These are phyloP conservation scores for Xylaria intraflava DNA, from an alignment of 495 filamentous ascomycete species.

Conservation along the genomic window DNA sequence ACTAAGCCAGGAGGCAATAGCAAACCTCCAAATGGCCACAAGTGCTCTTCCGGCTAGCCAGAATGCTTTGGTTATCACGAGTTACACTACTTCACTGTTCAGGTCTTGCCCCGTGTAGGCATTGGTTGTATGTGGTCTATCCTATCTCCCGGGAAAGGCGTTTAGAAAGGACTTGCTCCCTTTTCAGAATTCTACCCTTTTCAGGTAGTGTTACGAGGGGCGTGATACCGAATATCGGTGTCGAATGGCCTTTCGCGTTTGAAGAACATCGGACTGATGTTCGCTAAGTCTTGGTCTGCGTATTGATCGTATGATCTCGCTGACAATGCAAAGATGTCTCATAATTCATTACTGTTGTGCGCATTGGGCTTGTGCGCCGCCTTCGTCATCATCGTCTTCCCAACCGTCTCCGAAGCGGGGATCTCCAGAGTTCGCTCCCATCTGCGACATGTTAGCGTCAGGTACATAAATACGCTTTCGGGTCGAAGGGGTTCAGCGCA, in stretches of 20 bases:
- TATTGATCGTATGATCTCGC: constrained; percentile 11
- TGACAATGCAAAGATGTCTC: constrained; percentile 14
- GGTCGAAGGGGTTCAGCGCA: constrained; percentile 35
- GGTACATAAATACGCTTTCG: background rate
- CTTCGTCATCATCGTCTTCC: constrained; percentile 67
- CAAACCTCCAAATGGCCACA: too few species aligned
- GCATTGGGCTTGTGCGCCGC: constrained; percentile 60
- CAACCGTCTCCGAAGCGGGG: constrained; percentile 66
- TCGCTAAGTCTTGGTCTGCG: background rate
- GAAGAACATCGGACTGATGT: background rate
- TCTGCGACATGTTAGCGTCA: constrained; percentile 36
- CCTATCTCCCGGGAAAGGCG: constrained; percentile 2
- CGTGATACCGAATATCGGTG: background rate
- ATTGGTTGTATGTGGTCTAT: constrained; percentile 14
- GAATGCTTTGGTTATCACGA: background rate
- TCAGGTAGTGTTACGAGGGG: background rate
- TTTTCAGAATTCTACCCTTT: background rate
- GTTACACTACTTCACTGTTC: background rate
- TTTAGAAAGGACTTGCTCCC: background rate
- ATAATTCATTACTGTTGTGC: constrained; percentile 63
- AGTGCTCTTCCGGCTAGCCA: background rate
- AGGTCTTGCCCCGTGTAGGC: constrained; percentile 4
- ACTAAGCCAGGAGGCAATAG: too few species aligned
- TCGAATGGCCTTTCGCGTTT: background rate
- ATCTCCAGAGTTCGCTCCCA: constrained; percentile 58